Conservation (phyloP, 495 filamentous ascomycete genomes). For the Halenospora varia region DNA sequence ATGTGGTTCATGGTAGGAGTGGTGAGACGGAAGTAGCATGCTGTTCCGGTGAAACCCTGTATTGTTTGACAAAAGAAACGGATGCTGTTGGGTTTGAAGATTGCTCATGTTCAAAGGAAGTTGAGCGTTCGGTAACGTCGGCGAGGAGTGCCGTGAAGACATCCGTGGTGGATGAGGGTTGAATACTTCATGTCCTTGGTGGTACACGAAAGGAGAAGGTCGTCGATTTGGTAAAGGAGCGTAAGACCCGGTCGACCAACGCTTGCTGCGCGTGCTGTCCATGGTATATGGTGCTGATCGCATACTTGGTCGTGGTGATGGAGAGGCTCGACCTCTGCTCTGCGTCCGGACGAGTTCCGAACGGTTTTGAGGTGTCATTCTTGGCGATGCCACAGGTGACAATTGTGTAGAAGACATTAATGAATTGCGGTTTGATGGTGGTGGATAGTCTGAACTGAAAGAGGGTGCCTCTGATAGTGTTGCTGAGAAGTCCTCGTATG, state of each 20-base stretch:
- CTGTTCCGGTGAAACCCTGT: constrained; percentile 42
- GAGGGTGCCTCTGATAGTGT: constrained; percentile 51
- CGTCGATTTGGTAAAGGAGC: constrained; percentile 41
- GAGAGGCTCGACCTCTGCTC: constrained; percentile 57
- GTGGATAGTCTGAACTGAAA: constrained; percentile 52
- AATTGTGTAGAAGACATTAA: constrained; percentile 56
- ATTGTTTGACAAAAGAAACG: constrained; percentile 45
- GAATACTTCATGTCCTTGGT: constrained; percentile 45
- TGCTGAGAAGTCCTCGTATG: constrained; percentile 56
- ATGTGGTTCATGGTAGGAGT: constrained; percentile 26
- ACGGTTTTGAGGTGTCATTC: constrained; percentile 52
- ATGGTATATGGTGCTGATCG: constrained; percentile 61
- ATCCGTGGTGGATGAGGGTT: constrained; percentile 34
- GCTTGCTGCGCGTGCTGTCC: constrained; percentile 56
- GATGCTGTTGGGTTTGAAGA: constrained; percentile 47
- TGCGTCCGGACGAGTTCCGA: constrained; percentile 54
- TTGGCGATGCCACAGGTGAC: constrained; percentile 55
- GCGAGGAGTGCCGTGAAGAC: constrained; percentile 50
- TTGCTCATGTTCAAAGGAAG: constrained; percentile 50
- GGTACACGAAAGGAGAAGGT: constrained; percentile 51
- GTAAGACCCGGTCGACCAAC: constrained; percentile 69
- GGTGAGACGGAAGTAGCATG: constrained; percentile 30
- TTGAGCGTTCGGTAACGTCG: constrained; percentile 47
- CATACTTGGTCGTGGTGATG: constrained; percentile 59
- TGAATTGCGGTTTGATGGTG: constrained; percentile 51